Percentiles rank a stretch among this genome's conserved stretches.
phyloP scores from a whole-genome alignment of 1,139 yeast genomes.

The Suhomyces bolitotheri region DNA sequence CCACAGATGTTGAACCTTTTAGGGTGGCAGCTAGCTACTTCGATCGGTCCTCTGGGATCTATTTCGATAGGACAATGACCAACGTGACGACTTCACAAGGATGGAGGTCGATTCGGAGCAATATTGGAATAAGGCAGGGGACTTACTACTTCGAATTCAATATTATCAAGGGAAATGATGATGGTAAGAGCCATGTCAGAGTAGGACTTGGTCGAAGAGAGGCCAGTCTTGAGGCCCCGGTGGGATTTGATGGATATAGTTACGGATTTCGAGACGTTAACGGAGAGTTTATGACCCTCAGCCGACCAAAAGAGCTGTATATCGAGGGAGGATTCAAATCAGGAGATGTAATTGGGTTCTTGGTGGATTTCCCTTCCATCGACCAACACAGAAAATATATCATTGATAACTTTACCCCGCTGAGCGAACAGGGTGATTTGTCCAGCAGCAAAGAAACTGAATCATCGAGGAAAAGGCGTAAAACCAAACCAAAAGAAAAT shows the following conservation, averaged over 20 bases:
- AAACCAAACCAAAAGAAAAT: slow-evolving; percentile 15
- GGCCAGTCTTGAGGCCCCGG: slow-evolving; percentile 90
- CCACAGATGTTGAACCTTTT: slow-evolving; percentile 75
- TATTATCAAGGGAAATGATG: slow-evolving; percentile 47
- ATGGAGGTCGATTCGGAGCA: slow-evolving; percentile 79
- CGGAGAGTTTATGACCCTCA: slow-evolving; percentile 78
- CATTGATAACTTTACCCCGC: slow-evolving; percentile 20
- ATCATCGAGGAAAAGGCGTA: slow-evolving; percentile 21
- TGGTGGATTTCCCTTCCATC: slow-evolving; percentile 66
- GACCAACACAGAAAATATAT: slow-evolving; percentile 40
- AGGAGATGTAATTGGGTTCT: slow-evolving; percentile 83
- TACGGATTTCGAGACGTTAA: slow-evolving; percentile 82
- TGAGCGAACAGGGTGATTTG: slow-evolving; percentile 11
- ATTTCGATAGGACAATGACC: slow-evolving; percentile 44
- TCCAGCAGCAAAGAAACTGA: slow-evolving; percentile 14
- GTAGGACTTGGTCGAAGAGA: slow-evolving; percentile 83
- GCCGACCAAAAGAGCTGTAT: slow-evolving; percentile 59
- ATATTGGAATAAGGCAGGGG: slow-evolving; percentile 78
- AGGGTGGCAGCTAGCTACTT: slow-evolving; percentile 62
- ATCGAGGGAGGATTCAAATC: slow-evolving; percentile 50
- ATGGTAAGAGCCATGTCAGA: slow-evolving; percentile 60
- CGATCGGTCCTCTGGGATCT: slow-evolving; percentile 68
- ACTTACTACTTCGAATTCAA: slow-evolving; percentile 75
- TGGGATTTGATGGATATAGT: slow-evolving; percentile 93
- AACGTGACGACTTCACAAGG: slow-evolving; percentile 63